A percentile compares a stretch with the other conserved stretches of the same genome.
Evolutionary conservation across 2,329 filamentous ascomycete species (phyloP).

Genomic region (Fusarium beomiforme): DNA sequence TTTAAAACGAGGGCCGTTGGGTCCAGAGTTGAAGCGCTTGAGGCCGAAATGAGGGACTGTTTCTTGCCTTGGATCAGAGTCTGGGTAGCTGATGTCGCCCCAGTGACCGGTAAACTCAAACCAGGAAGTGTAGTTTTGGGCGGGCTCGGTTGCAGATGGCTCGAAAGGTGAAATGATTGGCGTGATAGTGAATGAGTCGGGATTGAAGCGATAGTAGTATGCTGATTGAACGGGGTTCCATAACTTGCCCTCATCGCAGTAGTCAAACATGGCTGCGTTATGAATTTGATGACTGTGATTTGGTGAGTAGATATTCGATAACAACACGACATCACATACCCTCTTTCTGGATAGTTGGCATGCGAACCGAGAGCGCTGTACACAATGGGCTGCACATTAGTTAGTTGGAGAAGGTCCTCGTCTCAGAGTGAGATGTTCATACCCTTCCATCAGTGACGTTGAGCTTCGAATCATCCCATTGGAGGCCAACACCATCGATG

Average conservation of each 20-base stretch:
- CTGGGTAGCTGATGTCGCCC: conserved; percentile 47
- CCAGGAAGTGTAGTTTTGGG: conserved; percentile 46
- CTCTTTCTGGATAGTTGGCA: conserved; percentile 46
- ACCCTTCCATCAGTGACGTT: conserved; percentile 43
- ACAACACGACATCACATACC: conserved; percentile 29
- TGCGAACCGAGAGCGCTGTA: conserved; percentile 50
- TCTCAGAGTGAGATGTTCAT: background rate
- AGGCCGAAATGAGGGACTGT: conserved; percentile 46
- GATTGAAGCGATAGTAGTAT: conserved; percentile 49
- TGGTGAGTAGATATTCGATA: background rate
- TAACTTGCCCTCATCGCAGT: conserved; percentile 46
- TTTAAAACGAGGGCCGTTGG: conserved; percentile 47
- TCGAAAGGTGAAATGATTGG: conserved; percentile 25
- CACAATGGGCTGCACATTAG: conserved; percentile 43
- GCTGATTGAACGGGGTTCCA: conserved; percentile 51
- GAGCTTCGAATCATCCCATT: conserved; percentile 44
- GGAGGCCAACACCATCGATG: conserved; percentile 35
- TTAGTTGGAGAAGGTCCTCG: background rate
- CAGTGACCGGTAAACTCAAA: conserved; percentile 49
- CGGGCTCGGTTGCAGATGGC: background rate
- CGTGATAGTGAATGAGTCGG: conserved; percentile 36
- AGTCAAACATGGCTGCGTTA: conserved; percentile 46
- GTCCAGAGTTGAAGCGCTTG: conserved; percentile 47
- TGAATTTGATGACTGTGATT: conserved; percentile 45
- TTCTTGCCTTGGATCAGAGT: conserved; percentile 47